Base-by-base conservation (phyloP, 1,284 basidiomycete species). In the Cryptococcus depauperatus region DNA sequence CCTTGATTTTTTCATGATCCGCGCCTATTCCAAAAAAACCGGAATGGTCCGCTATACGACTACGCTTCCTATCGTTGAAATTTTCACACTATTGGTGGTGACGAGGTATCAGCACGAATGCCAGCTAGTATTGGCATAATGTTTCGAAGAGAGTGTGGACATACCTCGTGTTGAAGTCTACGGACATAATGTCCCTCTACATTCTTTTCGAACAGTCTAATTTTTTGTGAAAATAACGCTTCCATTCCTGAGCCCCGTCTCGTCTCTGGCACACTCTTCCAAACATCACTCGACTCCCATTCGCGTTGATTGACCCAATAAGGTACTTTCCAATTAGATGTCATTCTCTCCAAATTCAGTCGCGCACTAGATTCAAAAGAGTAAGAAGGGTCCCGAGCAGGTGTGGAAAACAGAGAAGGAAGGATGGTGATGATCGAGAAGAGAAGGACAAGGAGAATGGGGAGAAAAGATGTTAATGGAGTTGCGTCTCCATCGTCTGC, bases 11-110 rank as follows among this genome's bases (percentile, higher is more conserved):
- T 37, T 86, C 83, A 82, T 85, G 88, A 65, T 95, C 84, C 16
- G 87, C 84, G 18, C 87, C 85, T 48, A 91, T 74, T 2, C 90
- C 91, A 64, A 95, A 89, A 56, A 93, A 72, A 3, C 90, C 91
- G 3, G 85, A 72, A 55, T 88, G 83, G 4, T 79, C 75, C 37
- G 88, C 82, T 59, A 83, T 82, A 50, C 75, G 72, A 41, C 59
- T 58, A 38, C 64, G 59, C 45, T 61, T 61, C 1, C 37, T 30
- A 23, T 58, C 58, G 32, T 59, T 53, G 45, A 63, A 66, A 28
- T 58, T 58, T 45, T 64, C 54, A 50, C 59, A 69, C 61, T 66
- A 27, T 14, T 23, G n/a, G n/a, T n/a, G n/a, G n/a, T n/a, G n/a
- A n/a, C n/a, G n/a, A n/a, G n/a, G n/a, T n/a, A n/a, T n/a, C n/a